Base-by-base conservation (phyloP, 139 green algal species). In the Tetraselmis chui region DNA sequence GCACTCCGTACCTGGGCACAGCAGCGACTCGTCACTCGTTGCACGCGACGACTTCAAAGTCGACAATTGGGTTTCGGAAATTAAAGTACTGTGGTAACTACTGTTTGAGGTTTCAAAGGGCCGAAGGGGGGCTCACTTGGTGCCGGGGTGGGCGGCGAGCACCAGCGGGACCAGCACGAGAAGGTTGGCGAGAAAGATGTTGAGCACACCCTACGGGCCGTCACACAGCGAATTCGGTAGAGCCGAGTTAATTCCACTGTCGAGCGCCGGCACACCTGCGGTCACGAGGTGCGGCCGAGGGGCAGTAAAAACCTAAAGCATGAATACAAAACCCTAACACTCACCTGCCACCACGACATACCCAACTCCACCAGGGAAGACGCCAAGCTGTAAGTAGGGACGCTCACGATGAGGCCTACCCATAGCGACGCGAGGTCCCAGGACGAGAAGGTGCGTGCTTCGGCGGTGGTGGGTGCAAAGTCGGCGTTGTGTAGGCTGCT, bases 151-250 rank as follows among this genome's bases (percentile, higher is more conserved):
- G 11, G 84, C 91, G 76, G 93, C 92, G 28, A 95, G 85, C 26
- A 93, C 85, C 89, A 96, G 92, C 25, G 93, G 93, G 25, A 92
- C n/a, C 1, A 96, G 88, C 24, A 91, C 92, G 76, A 96, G 86
- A 23, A 90, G 23, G 85, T 96, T 96, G 79, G 85, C 86, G 1
- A 86, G 11, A 27, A 94, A 85, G 1, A 96, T 87, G 1, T 87
- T 92, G 29, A 88, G 26, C 23, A 96, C 83, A n/a, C 87, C 93
- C 79, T 93, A 87, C 79, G 76, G 85, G 86, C 89, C 92, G 5
- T n/a, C n/a, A n/a, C 85, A 88, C 89, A 95, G 94, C 75, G 87
- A 86, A 89, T 83, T 31, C 5, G 28, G 29, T 26, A 26, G 2
- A 29, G 76, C 2, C 23, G 28, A 22, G 76, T 2, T n/a, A 18